Percentiles rank a stretch among this genome's conserved stretches.
Evolutionary conservation across 2,329 filamentous ascomycete genomes (phyloP).

Genomic region (Trichoderma guizhouense): DNA sequence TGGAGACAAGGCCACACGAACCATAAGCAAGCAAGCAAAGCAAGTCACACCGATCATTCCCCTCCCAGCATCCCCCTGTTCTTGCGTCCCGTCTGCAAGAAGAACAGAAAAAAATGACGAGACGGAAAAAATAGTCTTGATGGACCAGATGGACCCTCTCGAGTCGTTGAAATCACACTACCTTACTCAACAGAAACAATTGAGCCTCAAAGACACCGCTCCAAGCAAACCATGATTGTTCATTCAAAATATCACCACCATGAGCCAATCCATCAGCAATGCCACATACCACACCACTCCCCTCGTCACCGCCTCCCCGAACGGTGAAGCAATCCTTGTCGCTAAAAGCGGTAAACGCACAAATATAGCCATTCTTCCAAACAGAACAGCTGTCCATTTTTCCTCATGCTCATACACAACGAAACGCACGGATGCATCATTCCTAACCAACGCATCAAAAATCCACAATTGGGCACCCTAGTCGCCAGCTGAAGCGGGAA

Average conservation of each 20-base stretch:
- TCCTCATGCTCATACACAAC: neutral
- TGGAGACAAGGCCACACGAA: slow-evolving; percentile 1
- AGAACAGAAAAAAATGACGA: neutral
- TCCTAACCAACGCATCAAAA: slow-evolving; percentile 1
- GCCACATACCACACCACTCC: neutral
- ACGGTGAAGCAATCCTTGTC: slow-evolving; percentile 1
- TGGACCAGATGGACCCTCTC: neutral
- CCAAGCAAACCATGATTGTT: neutral
- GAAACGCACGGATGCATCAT: neutral
- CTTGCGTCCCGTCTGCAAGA: neutral
- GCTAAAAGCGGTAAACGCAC: slow-evolving; percentile 12
- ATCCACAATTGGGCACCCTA: neutral
- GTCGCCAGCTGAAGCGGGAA: neutral
- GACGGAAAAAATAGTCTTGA: neutral
- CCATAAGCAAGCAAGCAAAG: slow-evolving; percentile 12
- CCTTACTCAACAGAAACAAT: neutral
- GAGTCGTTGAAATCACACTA: neutral
- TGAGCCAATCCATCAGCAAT: neutral
- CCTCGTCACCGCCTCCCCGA: neutral
- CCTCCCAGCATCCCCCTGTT: neutral
- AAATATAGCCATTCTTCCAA: neutral
- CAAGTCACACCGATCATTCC: slow-evolving; percentile 15
- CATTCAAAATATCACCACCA: neutral
- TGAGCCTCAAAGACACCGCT: neutral
- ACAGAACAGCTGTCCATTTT: slow-evolving; percentile 1